Base-by-base conservation (phyloP, 1,139 yeast genomes). In the Candida labiduridarum region DNA sequence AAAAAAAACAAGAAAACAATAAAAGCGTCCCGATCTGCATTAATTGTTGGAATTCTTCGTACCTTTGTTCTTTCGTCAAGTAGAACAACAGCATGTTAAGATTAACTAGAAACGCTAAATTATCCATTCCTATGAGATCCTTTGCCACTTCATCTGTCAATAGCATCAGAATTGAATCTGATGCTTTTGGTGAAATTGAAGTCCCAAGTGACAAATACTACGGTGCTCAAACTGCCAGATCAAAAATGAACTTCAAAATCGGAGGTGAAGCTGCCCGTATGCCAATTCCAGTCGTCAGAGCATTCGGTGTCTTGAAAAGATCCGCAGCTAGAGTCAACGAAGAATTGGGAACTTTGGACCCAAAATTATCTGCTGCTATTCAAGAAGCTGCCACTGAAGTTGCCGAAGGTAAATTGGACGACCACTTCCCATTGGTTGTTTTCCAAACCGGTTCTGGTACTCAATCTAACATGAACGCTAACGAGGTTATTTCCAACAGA, bases 381-480 rank as follows among this genome's bases (percentile, higher is more conserved):
- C 87, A 89, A 74, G 80, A 85, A 67, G 99, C 99, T 49, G 98
- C 99, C 50, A 87, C 90, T 61, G 99, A 94, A 72, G 98, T 94
- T 45, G 79, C 89, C 49, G 89, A 86, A 61, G 99, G 99, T 59
- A 89, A 91, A 71, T 82, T 94, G 67, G 82, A 85, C 58, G 96
- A 87, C 59, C 96, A 95, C 70, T 94, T 94, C 85, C 99, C 99
- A 53, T 81, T 94, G 69, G 99, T 94, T 55, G 97, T 94, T 46
- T 94, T 89, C 85, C 99, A 94, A 78, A 94, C 99, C 53, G 99
- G 99, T 52, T 89, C 97, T 16, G 99, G 99, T 69, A 94, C 99
- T 55, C 99, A 94, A 76, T 87, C 96, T 58, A 94, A 94, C 80
- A 94, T 94, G 99, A 92, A 94, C 72, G 96, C 98, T 65, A 94